phyloP scores from a whole-genome alignment of 768 basidiomycete genomes.

The Coprinopsis marcescibilis region DNA sequence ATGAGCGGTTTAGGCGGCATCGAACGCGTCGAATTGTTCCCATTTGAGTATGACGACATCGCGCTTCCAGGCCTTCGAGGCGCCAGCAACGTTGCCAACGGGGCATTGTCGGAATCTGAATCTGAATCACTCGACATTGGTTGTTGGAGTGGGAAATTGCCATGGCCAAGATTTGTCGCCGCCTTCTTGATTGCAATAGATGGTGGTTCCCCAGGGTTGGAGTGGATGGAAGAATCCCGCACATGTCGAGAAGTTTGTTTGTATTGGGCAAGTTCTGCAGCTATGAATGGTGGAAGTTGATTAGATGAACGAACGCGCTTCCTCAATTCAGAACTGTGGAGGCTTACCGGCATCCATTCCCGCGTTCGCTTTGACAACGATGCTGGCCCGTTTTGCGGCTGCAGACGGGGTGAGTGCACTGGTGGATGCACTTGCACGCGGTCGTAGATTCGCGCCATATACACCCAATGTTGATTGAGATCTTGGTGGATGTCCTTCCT shows the following conservation, averaged over 20 bases:
- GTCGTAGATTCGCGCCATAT: slow-evolving; percentile 24
- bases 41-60: slow-evolving; percentile 35
- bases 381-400: slow-evolving; percentile 47
- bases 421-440: slow-evolving; percentile 52
- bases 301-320: slow-evolving; percentile 2
- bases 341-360: slow-evolving; percentile 25
- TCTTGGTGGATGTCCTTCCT: slow-evolving; percentile 18
- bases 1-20: slow-evolving; percentile 39
- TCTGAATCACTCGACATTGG: slow-evolving; percentile 16
- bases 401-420: slow-evolving; percentile 50
- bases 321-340: not conserved
- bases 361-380: slow-evolving; percentile 28
- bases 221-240: slow-evolving; percentile 22
- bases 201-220: slow-evolving; percentile 15
- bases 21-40: slow-evolving; percentile 23
- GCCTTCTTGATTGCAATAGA: slow-evolving; percentile 6
- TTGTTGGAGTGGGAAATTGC: not conserved
- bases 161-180: slow-evolving; percentile 7
- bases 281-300: not conserved
- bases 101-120: slow-evolving; percentile 49
- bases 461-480: slow-evolving; percentile 32
- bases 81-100: slow-evolving; percentile 54
- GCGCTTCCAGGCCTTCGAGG: slow-evolving; percentile 68
- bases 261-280: slow-evolving; percentile 11
- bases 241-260: slow-evolving; percentile 21